Conservation (phyloP, 2,329 filamentous ascomycete genomes). For the Ophiostoma sp. region DNA sequence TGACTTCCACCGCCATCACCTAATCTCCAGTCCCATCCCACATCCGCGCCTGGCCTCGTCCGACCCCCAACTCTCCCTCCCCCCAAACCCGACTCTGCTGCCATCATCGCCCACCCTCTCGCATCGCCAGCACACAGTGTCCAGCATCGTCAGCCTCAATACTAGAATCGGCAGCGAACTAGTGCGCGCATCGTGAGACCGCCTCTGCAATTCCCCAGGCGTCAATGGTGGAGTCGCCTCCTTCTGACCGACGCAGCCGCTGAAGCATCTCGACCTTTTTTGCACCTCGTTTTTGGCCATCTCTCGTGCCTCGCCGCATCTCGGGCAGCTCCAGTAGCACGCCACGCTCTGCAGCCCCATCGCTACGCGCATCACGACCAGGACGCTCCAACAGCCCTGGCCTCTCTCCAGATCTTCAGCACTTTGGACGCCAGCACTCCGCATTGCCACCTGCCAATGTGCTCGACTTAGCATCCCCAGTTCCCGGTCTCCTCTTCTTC, state of each 20-base stretch:
- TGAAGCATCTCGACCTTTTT: neutral
- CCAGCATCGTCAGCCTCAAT: neutral
- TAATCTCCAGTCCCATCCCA: constrained; percentile 21
- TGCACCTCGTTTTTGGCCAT: neutral
- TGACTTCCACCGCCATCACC: constrained; percentile 22
- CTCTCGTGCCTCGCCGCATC: neutral
- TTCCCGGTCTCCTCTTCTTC: neutral
- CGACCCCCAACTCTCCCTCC: neutral
- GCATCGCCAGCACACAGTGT: constrained; percentile 1
- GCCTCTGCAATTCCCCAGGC: neutral
- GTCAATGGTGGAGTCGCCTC: neutral
- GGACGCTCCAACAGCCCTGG: neutral
- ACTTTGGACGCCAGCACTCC: neutral
- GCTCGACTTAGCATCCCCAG: neutral
- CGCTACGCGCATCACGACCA: constrained; percentile 16
- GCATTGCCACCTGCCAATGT: constrained; percentile 12
- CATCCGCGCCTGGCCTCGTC: constrained; percentile 16
- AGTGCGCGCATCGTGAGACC: neutral
- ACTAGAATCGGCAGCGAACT: neutral
- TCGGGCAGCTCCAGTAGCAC: constrained; percentile 4
- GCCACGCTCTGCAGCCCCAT: constrained; percentile 11
- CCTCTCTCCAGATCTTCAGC: no score
- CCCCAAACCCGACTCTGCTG: constrained; percentile 12
- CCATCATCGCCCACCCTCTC: neutral
- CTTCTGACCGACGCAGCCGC: neutral